phyloP scores from a whole-genome alignment of 2,329 filamentous ascomycete species.

The Aciculosporium take region DNA sequence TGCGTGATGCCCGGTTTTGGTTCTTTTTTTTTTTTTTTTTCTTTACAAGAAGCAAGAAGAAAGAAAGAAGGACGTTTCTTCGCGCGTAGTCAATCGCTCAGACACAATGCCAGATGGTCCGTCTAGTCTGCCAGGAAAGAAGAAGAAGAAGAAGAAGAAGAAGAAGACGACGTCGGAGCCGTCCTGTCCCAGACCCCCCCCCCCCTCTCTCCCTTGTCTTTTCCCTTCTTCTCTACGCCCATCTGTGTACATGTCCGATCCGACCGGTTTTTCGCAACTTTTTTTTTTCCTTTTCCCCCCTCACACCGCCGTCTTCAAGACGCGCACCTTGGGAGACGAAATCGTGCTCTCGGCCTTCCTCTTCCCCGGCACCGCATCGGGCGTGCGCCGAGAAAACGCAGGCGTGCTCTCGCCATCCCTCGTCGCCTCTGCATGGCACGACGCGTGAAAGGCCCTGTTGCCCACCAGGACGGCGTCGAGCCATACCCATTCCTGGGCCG shows the following conservation, averaged over 20 bases:
- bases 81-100: no score
- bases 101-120: no score
- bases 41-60: no score
- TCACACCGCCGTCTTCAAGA: constrained; percentile 21
- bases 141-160: no score
- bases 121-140: no score
- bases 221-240: background rate
- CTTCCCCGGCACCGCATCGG: constrained; percentile 56
- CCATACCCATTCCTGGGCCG: constrained; percentile 95
- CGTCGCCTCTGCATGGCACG: constrained; percentile 71
- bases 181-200: background rate
- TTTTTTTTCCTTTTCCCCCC: no score
- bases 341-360: constrained; percentile 54
- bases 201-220: background rate
- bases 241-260: background rate
- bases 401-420: constrained; percentile 42
- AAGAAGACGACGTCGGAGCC: no score
- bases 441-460: constrained; percentile 73
- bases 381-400: constrained; percentile 33
- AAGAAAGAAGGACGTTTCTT: no score
- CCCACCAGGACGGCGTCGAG: constrained; percentile 72
- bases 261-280: background rate
- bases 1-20: no score
- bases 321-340: constrained; percentile 22
- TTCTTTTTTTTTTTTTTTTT: no score